A percentile compares a stretch with the other conserved stretches of the same genome.
Evolutionary conservation across 2,329 filamentous ascomycete genomes (phyloP).

Genomic region (Colletotrichum horii): DNA sequence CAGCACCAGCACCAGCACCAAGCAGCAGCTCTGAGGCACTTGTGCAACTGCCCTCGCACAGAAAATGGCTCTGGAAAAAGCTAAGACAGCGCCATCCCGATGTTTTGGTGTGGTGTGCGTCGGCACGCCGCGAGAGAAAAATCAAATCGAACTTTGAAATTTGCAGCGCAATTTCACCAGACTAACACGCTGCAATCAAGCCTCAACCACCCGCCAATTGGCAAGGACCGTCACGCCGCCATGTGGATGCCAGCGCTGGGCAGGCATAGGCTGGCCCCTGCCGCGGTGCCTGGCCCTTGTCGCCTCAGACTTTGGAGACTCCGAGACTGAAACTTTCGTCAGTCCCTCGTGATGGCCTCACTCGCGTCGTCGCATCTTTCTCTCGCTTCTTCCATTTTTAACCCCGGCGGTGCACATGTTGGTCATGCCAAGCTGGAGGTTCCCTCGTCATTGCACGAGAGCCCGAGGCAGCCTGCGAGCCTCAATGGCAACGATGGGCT

Average conservation of each 20-base stretch:
- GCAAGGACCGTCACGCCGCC: neutral
- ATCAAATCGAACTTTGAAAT: neutral
- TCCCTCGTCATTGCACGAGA: neutral
- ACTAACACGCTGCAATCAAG: neutral
- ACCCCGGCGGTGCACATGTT: neutral
- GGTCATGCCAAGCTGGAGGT: neutral
- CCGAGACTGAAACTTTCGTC: slow-evolving; percentile 16
- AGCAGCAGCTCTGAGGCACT: neutral
- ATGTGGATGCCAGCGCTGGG: neutral
- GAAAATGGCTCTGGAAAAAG: neutral
- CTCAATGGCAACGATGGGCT: neutral
- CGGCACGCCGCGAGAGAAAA: neutral
- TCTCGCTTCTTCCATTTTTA: neutral
- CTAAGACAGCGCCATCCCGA: slow-evolving; percentile 3
- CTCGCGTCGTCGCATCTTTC: slow-evolving; percentile 11
- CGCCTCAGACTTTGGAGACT: slow-evolving; percentile 15
- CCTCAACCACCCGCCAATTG: neutral
- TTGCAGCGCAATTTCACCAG: neutral
- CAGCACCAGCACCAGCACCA: neutral
- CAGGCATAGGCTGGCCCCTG: neutral
- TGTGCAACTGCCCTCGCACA: neutral
- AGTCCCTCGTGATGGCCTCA: slow-evolving; percentile 19
- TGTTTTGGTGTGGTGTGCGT: neutral
- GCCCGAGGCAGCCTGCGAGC: neutral
- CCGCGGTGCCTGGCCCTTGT: neutral